Evolutionary conservation across 208 protist species (phyloP).

Genomic region (Angomonas deanei): DNA sequence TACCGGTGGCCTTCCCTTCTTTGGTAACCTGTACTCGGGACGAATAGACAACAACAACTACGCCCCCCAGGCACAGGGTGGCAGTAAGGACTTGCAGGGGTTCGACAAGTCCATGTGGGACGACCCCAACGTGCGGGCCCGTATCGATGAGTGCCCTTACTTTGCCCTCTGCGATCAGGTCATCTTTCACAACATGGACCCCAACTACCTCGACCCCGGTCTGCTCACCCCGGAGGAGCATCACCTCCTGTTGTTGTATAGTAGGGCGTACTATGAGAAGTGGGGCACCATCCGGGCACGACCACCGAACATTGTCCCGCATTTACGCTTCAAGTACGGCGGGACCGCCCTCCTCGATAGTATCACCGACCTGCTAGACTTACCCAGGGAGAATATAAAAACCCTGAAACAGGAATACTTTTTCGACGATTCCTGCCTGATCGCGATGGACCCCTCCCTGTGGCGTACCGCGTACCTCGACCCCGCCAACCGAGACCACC

Average conservation of each 20-base stretch:
- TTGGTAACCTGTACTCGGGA: conserved; percentile 80
- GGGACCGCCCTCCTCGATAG: conserved; percentile 45
- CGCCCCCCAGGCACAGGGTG: conserved; percentile 48
- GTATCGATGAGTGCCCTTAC: conserved; percentile 74
- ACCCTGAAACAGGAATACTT: conserved; percentile 74
- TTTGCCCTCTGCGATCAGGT: conserved; percentile 87
- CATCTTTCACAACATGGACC: conserved; percentile 87
- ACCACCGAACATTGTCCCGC: conserved; percentile 40
- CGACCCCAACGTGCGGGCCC: conserved; percentile 40
- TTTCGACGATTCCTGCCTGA: conserved; percentile 69
- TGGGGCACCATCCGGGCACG: conserved; percentile 55
- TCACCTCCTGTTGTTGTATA: conserved; percentile 78
- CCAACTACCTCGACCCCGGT: conserved; percentile 74
- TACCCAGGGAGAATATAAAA: conserved; percentile 23
- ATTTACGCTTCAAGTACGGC: conserved; percentile 69
- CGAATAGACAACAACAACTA: conserved; percentile 78
- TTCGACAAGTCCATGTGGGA: conserved; percentile 58
- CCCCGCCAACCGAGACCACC: conserved; percentile 75
- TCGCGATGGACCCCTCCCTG: conserved; percentile 73
- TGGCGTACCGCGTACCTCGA: conserved; percentile 76
- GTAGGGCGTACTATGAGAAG: conserved; percentile 85
- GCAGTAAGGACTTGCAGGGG: conserved; percentile 36
- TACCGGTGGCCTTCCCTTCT: conserved; percentile 77
- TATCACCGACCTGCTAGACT: conserved; percentile 54
- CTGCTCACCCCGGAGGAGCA: conserved; percentile 79